Base-by-base conservation (phyloP, 2,329 filamentous ascomycete species). In the Trichoderma sp. region DNA sequence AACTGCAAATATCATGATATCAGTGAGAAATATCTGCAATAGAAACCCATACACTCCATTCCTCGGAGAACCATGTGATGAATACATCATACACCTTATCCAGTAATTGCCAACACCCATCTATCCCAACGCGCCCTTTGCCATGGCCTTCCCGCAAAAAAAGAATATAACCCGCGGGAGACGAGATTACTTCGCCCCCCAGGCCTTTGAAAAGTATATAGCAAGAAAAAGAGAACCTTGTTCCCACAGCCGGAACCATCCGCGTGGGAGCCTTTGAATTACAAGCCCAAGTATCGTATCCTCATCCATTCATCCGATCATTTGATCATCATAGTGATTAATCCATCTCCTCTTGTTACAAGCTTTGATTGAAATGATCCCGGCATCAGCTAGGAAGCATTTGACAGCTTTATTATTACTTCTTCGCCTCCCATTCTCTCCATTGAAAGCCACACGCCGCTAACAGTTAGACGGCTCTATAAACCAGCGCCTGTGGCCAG, bases 281-380 rank as follows among this genome's bases (percentile, higher is more conserved):
- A 62, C 37, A 62, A 43, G 33, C 60, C 72, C 64, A 71, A 73
- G 71, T 72, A 69, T 79, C 77, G 72, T 79, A 70, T 74, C 74
- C 72, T 78, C 76, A 73, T 79, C 73, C 75, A 72, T 68, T 78
- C 76, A 68, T 79, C 72, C 76, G 72, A 71, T 76, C 75, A 73
- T 77, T 71, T 75, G 72, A 71, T 76, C 75, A 73, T 77, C 72
- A 69, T 72, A 72, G 61, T 71, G 70, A 73, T 77, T 75, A 68
- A 58, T 33, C 71, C 73, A 58, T 68, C 68, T 71, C 69, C 57
- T 74, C 64, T 73, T 72, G 72, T 49, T 75, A 71, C 71, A 21
- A 49, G 40, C 53, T 21, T 74, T 24, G 53, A 40, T 24, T 24
- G n/a, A 31, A 21, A 14, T 35, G 55, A 59, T 47, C 21, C 21